Base-by-base conservation (phyloP, 495 filamentous ascomycete species). In the Thermochaetoides thermophila region DNA sequence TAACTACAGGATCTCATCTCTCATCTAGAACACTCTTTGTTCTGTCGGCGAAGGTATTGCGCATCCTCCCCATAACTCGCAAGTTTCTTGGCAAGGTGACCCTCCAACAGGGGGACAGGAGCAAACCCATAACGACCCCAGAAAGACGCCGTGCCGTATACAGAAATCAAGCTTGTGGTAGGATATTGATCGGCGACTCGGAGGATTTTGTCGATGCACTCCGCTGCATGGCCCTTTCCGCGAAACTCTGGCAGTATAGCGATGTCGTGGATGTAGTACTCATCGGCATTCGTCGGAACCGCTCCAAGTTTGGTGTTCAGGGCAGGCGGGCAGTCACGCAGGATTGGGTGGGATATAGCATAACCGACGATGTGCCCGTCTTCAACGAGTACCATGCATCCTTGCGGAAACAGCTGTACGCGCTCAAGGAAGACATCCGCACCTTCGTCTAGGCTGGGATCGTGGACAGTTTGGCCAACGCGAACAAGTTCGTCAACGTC, bases 231-330 rank as follows among this genome's bases (percentile, higher is more conserved):
- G 3, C 52, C 48, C 1, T 26, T 27, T 6, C 52, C 50, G 23
- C 55, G 46, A 4, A 43, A 31, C n/a, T 24, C 23, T 1, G 46
- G 46, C 13, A 52, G 23, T 7, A 60, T 37, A 22, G 48, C 55
- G 13, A 60, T 26, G 40, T 58, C 56, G 35, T 60, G 56, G 25
- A 60, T 50, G 34, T 60, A 60, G 25, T 51, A 58, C 46, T 54
- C 48, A 25, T 58, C 44, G 12, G 46, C 50, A 22, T 48, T 47
- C 0, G 12, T 16, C 2, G 46, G 23, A 4, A 52, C 52, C 32
- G 32, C 39, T 2, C 40, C 50, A 2, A 60, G 43, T 17, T 53
- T 17, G 14, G 27, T 42, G 35, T 56, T 32, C n/a, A 60, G 42
- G 3, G 46, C 46, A 1, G 55, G 56, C 5, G 50, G 56, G 29